Conservation (phyloP, 208 protist species). For the Crithidia bombi region DNA sequence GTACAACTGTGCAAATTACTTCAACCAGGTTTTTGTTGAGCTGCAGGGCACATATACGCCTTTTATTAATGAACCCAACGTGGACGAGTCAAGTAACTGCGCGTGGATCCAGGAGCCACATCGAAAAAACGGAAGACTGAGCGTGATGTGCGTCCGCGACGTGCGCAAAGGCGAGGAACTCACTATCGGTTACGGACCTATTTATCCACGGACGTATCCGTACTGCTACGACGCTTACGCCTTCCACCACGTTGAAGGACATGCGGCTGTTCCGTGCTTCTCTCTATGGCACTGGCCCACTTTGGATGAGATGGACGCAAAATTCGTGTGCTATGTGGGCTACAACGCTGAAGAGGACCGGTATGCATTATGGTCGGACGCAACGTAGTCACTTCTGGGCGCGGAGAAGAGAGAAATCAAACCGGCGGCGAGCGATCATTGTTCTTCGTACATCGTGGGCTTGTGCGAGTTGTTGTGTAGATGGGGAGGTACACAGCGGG, state of each 20-base stretch:
- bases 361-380: conserved; percentile 52
- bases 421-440: not conserved
- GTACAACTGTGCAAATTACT: conserved; percentile 87
- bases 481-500: not conserved
- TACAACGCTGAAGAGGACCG: conserved; percentile 41
- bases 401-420: no score
- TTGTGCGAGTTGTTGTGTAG: not conserved
- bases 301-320: conserved; percentile 53
- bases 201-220: conserved; percentile 78
- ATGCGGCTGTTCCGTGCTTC: conserved; percentile 48
- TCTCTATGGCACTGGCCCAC: conserved; percentile 80
- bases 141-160: conserved; percentile 76
- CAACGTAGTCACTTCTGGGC: not conserved
- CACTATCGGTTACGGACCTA: conserved; percentile 84
- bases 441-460: not conserved
- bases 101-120: conserved; percentile 87
- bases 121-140: conserved; percentile 61
- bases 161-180: conserved; percentile 79
- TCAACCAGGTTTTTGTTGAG: conserved; percentile 86
- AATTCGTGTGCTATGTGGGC: conserved; percentile 62
- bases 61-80: conserved; percentile 87
- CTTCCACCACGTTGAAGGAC: conserved; percentile 57
- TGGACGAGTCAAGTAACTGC: conserved; percentile 82
- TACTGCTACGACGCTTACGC: conserved; percentile 85
- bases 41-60: conserved; percentile 76